phyloP scores from a whole-genome alignment of 768 basidiomycete genomes.

The Tubosaeta brunneosetosa region DNA sequence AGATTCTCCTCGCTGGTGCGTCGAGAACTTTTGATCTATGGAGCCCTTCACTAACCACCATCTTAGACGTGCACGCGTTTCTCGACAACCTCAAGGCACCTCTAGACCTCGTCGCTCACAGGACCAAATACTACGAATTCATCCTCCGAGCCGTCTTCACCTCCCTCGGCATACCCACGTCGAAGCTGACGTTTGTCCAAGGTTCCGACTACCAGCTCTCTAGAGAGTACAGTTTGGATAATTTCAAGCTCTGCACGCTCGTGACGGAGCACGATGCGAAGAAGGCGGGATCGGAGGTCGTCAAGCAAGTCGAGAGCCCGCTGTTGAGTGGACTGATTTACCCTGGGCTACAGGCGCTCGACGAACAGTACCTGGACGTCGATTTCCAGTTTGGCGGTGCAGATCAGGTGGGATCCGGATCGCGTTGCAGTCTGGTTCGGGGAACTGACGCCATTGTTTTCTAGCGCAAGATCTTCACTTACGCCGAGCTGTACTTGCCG shows the following conservation, averaged over 20 bases:
- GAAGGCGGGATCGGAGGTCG: conserved; percentile 97
- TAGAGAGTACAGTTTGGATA: conserved; percentile 89
- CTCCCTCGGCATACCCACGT: conserved; percentile 86
- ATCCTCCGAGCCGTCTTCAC: conserved; percentile 79
- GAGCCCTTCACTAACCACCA: background rate
- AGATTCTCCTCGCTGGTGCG: conserved; percentile 73
- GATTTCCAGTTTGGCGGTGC: conserved; percentile 99
- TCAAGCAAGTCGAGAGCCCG: conserved; percentile 94
- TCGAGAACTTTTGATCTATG: background rate
- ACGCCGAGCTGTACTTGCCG: conserved; percentile 94
- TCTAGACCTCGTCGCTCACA: conserved; percentile 80
- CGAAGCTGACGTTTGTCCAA: conserved; percentile 76
- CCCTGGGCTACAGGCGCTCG: conserved; percentile 93
- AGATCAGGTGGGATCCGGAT: conserved; percentile 68
- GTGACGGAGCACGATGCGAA: conserved; percentile 96
- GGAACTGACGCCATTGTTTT: background rate
- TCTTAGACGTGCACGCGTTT: conserved; percentile 88
- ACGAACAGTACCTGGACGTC: conserved; percentile 92
- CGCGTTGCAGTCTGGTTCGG: background rate
- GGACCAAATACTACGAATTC: conserved; percentile 87
- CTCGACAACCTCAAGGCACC: conserved; percentile 97
- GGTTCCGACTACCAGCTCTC: conserved; percentile 93
- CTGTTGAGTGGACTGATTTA: conserved; percentile 89
- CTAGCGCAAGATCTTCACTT: conserved; percentile 97
- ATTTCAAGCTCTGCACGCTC: conserved; percentile 86